A percentile compares a stretch with the other conserved stretches of the same genome.
phyloP scores from a whole-genome alignment of 148 eudicot genomes.

The Vaccinium myrtillus region DNA sequence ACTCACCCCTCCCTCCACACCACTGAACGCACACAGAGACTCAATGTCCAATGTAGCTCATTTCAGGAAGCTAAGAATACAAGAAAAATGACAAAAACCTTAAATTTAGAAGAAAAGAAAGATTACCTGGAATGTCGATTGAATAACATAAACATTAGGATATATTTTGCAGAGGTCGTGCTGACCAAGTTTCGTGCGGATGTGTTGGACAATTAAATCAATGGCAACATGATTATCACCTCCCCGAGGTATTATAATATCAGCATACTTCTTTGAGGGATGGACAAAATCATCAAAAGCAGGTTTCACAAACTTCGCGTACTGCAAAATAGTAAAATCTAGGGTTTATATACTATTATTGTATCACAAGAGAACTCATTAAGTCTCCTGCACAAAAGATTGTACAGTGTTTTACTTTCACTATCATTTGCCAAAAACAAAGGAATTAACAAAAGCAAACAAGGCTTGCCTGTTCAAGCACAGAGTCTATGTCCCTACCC shows the following conservation, averaged over 20 bases:
- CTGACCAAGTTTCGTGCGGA: slow-evolving; percentile 89
- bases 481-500: slow-evolving; percentile 92
- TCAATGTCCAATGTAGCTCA: not conserved
- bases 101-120: slow-evolving; percentile 3
- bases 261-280: slow-evolving; percentile 96
- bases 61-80: not conserved
- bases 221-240: slow-evolving; percentile 97
- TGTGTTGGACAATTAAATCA: slow-evolving; percentile 93
- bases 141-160: slow-evolving; percentile 86
- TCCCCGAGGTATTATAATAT: slow-evolving; percentile 95
- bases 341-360: not conserved
- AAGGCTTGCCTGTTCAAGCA: slow-evolving; percentile 85
- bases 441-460: slow-evolving; percentile 12
- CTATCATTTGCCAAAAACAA: not conserved
- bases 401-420: not conserved
- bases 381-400: not conserved
- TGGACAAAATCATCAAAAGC: slow-evolving; percentile 95
- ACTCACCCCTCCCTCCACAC: not conserved
- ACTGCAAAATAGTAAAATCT: slow-evolving; percentile 45
- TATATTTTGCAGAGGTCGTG: slow-evolving; percentile 92
- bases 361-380: not conserved
- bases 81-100: not conserved
- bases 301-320: slow-evolving; percentile 98
- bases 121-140: slow-evolving; percentile 88
- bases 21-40: not conserved